Evolutionary conservation across 306 rosid genomes (phyloP), one percentile per base, ranked within the genome.

Genomic region (Quercus rubra): DNA sequence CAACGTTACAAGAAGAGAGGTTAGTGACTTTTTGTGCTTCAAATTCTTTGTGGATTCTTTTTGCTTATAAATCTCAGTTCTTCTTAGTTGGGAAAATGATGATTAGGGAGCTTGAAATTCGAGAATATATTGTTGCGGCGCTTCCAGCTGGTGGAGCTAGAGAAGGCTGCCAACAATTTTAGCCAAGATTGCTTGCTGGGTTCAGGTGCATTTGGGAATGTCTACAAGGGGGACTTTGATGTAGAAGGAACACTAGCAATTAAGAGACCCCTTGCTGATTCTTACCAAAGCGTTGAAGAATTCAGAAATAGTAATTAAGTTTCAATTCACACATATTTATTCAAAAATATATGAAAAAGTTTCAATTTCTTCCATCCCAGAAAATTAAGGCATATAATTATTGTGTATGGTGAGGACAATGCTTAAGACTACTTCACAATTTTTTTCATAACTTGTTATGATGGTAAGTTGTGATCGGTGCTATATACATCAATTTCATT

Each of bases 141-240:
- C 70, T 92, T 91, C 73, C 71, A 78, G 74, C 77, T 86, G 73
- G 89, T 86, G 82, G 97, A 92, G 63, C 80, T 91, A 59, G 84
- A 82, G 83, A 92, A 75, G 81, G 90, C 97, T 41, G 89, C 97
- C 49, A 81, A 88, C 57, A 89, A 85, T 66, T 94, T 94, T 79
- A 88, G 87, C 79, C 76, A 73, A 58, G 97, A 89, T 31, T 82
- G 80, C 74, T 79, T 94, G 78, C 28, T 91, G 77, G 98, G 98
- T 51, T 88, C 90, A 74, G 98, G 98, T 61, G 92, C 92, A 38
- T 89, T 91, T 83, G 96, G 92, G 70, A 88, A 84, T 80, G 94
- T 92, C 54, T 92, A 91, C 78, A 83, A 87, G 79, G 97, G 91
- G 33, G 85, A 43, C 55, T 88, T 92, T 79, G 89, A 82, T 18